phyloP scores from a whole-genome alignment of 108 stramenopile genomes.

The Conticribra guillardii region DNA sequence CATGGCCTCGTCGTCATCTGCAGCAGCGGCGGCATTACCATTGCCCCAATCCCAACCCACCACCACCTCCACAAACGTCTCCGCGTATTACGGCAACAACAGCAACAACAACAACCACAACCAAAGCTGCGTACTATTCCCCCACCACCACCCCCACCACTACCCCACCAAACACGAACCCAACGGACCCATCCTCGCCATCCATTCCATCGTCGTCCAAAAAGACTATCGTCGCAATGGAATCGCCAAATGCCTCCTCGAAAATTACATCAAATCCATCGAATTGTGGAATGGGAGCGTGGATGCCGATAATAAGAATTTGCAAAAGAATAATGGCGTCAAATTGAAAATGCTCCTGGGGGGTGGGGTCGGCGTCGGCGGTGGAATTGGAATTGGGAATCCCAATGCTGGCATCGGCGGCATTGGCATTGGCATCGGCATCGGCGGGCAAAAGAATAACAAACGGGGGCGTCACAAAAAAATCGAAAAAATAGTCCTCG shows the following conservation, averaged over 20 bases:
- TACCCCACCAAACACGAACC: constrained; percentile 69
- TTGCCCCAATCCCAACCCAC: neutral
- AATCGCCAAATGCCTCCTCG: constrained; percentile 59
- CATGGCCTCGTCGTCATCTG: too few species aligned
- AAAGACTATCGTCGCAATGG: constrained; percentile 66
- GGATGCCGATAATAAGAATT: constrained; percentile 4
- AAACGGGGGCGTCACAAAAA: constrained; percentile 36
- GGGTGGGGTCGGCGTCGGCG: too few species aligned
- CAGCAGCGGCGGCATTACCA: too few species aligned
- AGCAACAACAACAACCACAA: neutral
- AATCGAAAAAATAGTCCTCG: constrained; percentile 65
- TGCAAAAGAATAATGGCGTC: too few species aligned
- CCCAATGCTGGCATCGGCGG: neutral
- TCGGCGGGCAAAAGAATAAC: constrained; percentile 42
- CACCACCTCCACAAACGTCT: neutral
- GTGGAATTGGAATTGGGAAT: neutral
- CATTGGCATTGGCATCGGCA: constrained; percentile 58
- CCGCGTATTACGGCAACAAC: neutral
- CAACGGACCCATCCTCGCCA: constrained; percentile 73
- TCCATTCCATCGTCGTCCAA: constrained; percentile 85
- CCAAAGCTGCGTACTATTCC: too few species aligned
- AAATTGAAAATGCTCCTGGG: too few species aligned
- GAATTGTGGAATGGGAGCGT: constrained; percentile 25
- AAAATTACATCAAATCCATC: constrained; percentile 67
- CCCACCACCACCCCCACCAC: too few species aligned